Conservation (phyloP, 2,329 filamentous ascomycete species). For the Reticulascus tulasneorum region DNA sequence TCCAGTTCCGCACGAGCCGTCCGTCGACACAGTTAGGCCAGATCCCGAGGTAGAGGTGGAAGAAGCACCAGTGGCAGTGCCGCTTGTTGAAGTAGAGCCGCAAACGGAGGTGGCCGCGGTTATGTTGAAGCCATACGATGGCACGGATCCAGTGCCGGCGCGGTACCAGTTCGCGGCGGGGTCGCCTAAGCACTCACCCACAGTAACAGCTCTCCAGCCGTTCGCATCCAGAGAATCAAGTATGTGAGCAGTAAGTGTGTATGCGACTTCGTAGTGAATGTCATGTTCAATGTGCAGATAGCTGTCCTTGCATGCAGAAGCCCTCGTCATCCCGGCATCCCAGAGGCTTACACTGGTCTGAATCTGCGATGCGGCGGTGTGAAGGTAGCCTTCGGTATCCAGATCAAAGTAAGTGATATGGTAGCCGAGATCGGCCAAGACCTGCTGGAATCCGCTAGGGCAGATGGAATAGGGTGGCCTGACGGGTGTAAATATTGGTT, state of each 20-base stretch:
- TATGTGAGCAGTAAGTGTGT: slow-evolving; percentile 34
- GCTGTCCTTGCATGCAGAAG: slow-evolving; percentile 21
- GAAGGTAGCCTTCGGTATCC: slow-evolving; percentile 24
- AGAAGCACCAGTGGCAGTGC: slow-evolving; percentile 6
- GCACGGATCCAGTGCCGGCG: slow-evolving; percentile 9
- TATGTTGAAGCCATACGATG: slow-evolving; percentile 18
- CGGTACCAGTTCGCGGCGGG: slow-evolving; percentile 43
- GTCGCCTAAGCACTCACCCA: slow-evolving; percentile 43
- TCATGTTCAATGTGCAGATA: slow-evolving; percentile 33
- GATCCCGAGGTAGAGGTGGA: slow-evolving; percentile 11
- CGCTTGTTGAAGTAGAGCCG: slow-evolving; percentile 7
- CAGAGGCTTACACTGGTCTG: slow-evolving; percentile 27
- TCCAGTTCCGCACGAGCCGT: slow-evolving; percentile 30
- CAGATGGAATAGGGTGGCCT: slow-evolving; percentile 12
- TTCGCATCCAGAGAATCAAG: slow-evolving; percentile 15
- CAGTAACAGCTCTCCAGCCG: slow-evolving; percentile 31
- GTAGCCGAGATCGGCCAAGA: slow-evolving; percentile 12
- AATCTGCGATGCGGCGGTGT: slow-evolving; percentile 15
- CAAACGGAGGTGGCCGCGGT: slow-evolving; percentile 4
- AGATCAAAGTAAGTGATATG: slow-evolving; percentile 16
- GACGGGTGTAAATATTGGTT: too few species aligned
- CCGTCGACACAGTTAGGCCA: slow-evolving; percentile 21
- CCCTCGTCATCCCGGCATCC: slow-evolving; percentile 25
- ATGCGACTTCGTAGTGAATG: slow-evolving; percentile 38
- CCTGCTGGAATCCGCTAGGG: slow-evolving; percentile 15